Evolutionary conservation across 106 monocot genomes (phyloP).

Genomic region (Hemerocallis citrina): DNA sequence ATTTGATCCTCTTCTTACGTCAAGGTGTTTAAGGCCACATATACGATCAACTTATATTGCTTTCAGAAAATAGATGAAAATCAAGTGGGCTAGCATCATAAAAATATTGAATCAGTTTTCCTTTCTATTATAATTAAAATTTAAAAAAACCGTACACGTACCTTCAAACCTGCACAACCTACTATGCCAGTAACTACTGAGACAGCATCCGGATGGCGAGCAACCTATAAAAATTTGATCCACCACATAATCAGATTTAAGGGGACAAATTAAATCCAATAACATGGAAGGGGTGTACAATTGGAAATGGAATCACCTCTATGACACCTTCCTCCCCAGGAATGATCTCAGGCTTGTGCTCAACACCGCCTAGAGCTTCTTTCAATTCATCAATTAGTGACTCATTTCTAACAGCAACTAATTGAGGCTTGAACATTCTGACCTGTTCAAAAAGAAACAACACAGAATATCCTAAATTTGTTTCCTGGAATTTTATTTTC

Average conservation of each 20-base stretch:
- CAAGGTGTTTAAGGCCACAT: no score
- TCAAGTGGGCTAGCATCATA: no score
- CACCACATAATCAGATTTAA: not conserved
- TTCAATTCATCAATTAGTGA: slow-evolving; percentile 69
- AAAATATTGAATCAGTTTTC: no score
- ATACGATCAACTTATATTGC: no score
- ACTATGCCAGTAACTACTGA: slow-evolving; percentile 97
- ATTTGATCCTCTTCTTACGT: no score
- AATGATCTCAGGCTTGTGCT: slow-evolving; percentile 86
- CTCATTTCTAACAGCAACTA: slow-evolving; percentile 81
- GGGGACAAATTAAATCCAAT: no score
- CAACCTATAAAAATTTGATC: slow-evolving; percentile 54
- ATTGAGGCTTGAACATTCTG: slow-evolving; percentile 77
- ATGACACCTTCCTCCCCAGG: slow-evolving; percentile 87
- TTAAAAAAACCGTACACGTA: no score
- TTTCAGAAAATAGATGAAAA: no score
- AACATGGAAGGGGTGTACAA: not conserved
- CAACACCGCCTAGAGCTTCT: slow-evolving; percentile 80
- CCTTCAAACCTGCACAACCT: slow-evolving; percentile 98
- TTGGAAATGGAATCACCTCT: slow-evolving; percentile 47
- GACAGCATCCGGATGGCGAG: slow-evolving; percentile 89
- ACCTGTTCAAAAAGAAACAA: slow-evolving; percentile 36
- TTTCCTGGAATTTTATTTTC: not conserved
- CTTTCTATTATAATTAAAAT: no score
- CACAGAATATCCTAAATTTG: not conserved